phyloP scores from a whole-genome alignment of 768 basidiomycete species.

The Pisolithus microcarpus region DNA sequence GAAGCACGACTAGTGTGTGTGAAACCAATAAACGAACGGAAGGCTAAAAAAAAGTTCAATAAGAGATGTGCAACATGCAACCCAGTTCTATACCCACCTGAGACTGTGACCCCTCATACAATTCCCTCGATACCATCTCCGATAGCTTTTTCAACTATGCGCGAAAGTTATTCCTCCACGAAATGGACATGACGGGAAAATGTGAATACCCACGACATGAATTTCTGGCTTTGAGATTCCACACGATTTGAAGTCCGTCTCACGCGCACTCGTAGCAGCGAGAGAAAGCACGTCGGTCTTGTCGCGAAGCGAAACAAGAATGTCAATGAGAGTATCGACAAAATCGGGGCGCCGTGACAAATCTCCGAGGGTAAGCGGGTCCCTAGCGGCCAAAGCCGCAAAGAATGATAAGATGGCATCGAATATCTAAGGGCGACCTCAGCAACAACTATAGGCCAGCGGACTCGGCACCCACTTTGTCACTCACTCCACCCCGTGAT shows the following conservation, averaged over 20 bases:
- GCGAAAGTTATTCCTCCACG: background rate
- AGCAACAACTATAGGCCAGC: background rate
- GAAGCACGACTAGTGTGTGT: conserved; percentile 41
- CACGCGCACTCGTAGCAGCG: conserved; percentile 27
- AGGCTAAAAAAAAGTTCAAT: conserved; percentile 28
- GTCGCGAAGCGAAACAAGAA: conserved; percentile 30
- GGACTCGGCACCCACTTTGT: conserved; percentile 41
- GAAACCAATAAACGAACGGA: conserved; percentile 50
- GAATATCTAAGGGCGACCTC: conserved; percentile 40
- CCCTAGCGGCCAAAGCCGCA: conserved; percentile 53
- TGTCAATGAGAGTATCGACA: conserved; percentile 36
- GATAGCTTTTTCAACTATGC: conserved; percentile 31
- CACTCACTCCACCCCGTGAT: conserved; percentile 52
- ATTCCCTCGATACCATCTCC: conserved; percentile 30
- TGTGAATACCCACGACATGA: conserved; percentile 36
- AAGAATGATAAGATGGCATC: conserved; percentile 60
- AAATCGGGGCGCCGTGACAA: conserved; percentile 36
- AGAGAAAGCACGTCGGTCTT: conserved; percentile 46
- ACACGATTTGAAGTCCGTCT: conserved; percentile 40
- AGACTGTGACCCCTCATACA: conserved; percentile 8
- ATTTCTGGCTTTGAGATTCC: conserved; percentile 57
- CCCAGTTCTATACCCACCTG: no score
- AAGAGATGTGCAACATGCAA: no score
- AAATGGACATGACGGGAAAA: background rate
- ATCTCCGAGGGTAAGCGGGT: conserved; percentile 47